These are phyloP conservation scores for Candida sphagnicola DNA, from an alignment of 805 yeast genomes.

Conservation along the genomic window DNA sequence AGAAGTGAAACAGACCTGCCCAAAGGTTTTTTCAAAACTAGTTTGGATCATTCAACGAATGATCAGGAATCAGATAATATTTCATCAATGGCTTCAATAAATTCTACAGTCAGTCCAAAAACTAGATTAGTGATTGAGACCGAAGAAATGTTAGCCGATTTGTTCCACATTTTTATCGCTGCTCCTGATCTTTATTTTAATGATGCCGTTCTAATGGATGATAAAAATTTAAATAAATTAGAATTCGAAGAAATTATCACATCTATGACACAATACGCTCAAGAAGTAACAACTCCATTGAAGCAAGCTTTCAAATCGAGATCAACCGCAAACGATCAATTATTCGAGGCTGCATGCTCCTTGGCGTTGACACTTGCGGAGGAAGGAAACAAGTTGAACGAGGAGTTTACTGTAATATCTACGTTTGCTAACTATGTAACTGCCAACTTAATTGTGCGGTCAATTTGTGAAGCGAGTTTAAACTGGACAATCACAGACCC, in stretches of 20 bases:
- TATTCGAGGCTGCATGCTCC: slow-evolving; percentile 33
- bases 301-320: slow-evolving; percentile 15
- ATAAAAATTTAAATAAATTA: slow-evolving; percentile 9
- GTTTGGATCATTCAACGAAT: slow-evolving; percentile 15
- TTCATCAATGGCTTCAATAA: slow-evolving; percentile 4
- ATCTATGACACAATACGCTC: slow-evolving; percentile 15
- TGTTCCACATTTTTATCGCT: slow-evolving; percentile 28
- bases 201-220: slow-evolving; percentile 20
- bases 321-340: slow-evolving; percentile 11
- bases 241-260: slow-evolving; percentile 12
- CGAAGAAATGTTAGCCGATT: slow-evolving; percentile 29
- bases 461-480: slow-evolving; percentile 33
- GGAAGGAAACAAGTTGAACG: slow-evolving; percentile 11
- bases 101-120: slow-evolving; percentile 3
- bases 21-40: slow-evolving; percentile 8
- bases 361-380: slow-evolving; percentile 29
- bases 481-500: slow-evolving; percentile 30
- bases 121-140: slow-evolving; percentile 9
- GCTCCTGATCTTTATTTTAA: slow-evolving; percentile 33
- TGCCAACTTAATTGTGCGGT: slow-evolving; percentile 28
- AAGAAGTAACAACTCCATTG: slow-evolving; percentile 19
- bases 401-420: slow-evolving; percentile 17
- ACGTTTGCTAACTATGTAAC: slow-evolving; percentile 22
- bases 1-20: not conserved
- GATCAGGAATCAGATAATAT: slow-evolving; percentile 7